These are phyloP conservation scores for Cladophialophora bantiana DNA, from an alignment of 2,329 filamentous ascomycete species.

Conservation along the genomic window DNA sequence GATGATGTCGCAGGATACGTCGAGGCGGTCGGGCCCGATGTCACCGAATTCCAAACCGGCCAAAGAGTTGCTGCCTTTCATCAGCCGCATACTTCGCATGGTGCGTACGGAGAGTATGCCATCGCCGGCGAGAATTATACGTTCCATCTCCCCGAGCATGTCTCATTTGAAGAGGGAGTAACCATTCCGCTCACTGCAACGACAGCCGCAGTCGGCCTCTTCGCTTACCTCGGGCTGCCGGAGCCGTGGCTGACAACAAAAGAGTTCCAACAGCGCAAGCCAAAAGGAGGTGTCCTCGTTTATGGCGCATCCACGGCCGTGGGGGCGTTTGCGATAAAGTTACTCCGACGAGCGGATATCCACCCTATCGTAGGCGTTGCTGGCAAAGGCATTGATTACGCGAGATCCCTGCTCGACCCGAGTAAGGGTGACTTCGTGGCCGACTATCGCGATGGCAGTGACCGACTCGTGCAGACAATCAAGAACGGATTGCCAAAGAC, in stretches of 20 bases:
- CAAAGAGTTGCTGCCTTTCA: slow-evolving; percentile 61
- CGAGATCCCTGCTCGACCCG: slow-evolving; percentile 61
- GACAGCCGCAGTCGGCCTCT: slow-evolving; percentile 32
- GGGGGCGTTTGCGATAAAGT: slow-evolving; percentile 65
- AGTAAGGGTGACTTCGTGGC: slow-evolving; percentile 63
- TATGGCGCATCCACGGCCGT: slow-evolving; percentile 65
- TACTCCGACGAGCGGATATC: slow-evolving; percentile 62
- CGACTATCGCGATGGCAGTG: slow-evolving; percentile 66
- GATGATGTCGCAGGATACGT: slow-evolving; percentile 62
- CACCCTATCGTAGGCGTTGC: slow-evolving; percentile 69
- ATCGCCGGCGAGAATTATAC: slow-evolving; percentile 61
- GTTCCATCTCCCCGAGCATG: slow-evolving; percentile 59
- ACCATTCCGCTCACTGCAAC: slow-evolving; percentile 35
- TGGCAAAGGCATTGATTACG: slow-evolving; percentile 58
- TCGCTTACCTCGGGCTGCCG: slow-evolving; percentile 26
- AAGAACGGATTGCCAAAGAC: slow-evolving; percentile 50
- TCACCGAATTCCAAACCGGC: slow-evolving; percentile 62
- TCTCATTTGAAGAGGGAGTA: slow-evolving; percentile 58
- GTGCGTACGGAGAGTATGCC: slow-evolving; percentile 65
- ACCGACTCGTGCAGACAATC: slow-evolving; percentile 56
- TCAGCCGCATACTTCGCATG: slow-evolving; percentile 58
- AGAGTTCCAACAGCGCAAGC: neutral
- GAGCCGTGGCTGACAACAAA: slow-evolving; percentile 22
- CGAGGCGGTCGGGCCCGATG: slow-evolving; percentile 58
- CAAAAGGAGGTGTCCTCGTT: slow-evolving; percentile 51